Base-by-base conservation (phyloP, 1,139 yeast species). In the Meyerozyma carpophila region DNA sequence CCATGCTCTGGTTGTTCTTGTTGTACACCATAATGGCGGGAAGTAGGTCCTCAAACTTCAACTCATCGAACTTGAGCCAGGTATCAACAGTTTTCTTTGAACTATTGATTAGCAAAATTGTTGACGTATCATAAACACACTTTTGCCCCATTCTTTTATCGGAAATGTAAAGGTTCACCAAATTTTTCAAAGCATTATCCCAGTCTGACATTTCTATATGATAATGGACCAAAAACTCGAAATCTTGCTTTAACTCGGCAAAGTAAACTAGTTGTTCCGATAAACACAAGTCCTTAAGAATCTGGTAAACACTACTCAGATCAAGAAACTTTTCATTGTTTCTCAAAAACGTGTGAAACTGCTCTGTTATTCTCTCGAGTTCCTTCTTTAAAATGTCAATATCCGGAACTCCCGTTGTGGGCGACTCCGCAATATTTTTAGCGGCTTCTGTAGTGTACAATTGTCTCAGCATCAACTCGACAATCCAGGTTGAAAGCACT, bases 401-500 rank as follows among this genome's bases (percentile, higher is more conserved):
- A 14, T 34, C 37, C 5, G 13, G 4, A 11, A 11, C 37, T 13
- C 16, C 36, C 13, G 13, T 21, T 8, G 37, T 10, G 8, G 29
- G 36, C 9, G 43, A 11, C 20, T 14, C n/a, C 5, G 36, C 14
- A 20, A 14, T 27, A 10, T 34, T 29, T 9, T n/a, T 25, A 14
- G 34, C 61, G 18, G 52, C 48, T 42, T 62, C 63, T 8, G 63
- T 46, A 14, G 51, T 49, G 39, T 59, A 55, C 7, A 65, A 54
- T 7, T 54, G 48, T 40, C 73, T 50, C 7, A 69, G 54, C 55
- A 65, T 57, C 10, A 86, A 62, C 64, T 90, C 94, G 6, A 88
- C 75, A 34, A 91, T 79, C 96, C 97, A 91, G 46, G 85, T 79
- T 0, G 91, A 80, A n/a, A 91, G 61, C 45, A 89, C 73, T 0